A percentile compares a stretch with the other conserved stretches of the same genome.
phyloP scores from a whole-genome alignment of 208 protist genomes.

The Acanthamoeba pearcei region DNA sequence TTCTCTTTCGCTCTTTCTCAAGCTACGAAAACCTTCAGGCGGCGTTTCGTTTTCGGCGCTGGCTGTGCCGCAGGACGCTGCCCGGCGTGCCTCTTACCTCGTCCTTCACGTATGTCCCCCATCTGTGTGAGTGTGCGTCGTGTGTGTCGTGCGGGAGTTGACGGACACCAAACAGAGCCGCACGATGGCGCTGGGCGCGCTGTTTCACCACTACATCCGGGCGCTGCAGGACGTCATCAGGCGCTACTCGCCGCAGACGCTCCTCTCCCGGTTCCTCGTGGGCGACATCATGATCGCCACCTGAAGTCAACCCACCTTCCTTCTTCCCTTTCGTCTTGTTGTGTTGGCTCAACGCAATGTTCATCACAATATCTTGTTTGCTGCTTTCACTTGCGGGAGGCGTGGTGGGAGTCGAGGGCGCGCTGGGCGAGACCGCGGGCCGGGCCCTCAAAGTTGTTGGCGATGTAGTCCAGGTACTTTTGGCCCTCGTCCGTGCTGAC shows the following conservation, averaged over 20 bases:
- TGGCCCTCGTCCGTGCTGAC: slow-evolving; percentile 68
- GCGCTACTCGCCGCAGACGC: background rate
- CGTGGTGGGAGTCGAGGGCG: slow-evolving; percentile 35
- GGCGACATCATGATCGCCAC: slow-evolving; percentile 20
- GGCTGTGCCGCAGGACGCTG: background rate
- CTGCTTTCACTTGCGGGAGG: background rate
- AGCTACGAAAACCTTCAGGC: background rate
- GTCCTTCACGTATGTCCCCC: background rate
- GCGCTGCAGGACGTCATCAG: background rate
- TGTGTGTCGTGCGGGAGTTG: too few species aligned
- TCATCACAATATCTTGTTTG: too few species aligned
- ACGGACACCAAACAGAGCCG: background rate
- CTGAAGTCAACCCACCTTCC: too few species aligned
- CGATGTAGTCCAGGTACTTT: slow-evolving; percentile 70
- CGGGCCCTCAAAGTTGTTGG: background rate
- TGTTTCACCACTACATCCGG: background rate
- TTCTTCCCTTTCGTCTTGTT: too few species aligned
- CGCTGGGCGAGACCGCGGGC: background rate
- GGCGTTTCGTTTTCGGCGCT: background rate
- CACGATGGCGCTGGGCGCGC: background rate
- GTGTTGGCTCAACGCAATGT: too few species aligned
- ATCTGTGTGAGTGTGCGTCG: background rate
- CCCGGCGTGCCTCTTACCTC: background rate
- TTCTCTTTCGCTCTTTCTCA: background rate
- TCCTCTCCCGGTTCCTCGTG: slow-evolving; percentile 24